Conservation (phyloP, 306 rosid species). For the Sphenostylis stenocarpa region DNA sequence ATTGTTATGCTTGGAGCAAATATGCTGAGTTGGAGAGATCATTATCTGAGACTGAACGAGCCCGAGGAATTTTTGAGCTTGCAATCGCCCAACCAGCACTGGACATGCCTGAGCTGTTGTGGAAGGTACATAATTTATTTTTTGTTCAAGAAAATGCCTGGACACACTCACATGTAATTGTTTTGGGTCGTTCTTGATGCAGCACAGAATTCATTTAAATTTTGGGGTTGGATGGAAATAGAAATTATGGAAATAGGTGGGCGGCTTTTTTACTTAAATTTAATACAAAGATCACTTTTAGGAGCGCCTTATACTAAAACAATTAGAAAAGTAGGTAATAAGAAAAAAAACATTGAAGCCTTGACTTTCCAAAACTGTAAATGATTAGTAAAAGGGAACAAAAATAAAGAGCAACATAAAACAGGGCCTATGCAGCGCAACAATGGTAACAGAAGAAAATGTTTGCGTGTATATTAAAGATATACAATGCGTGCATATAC, state of each 20-base stretch:
- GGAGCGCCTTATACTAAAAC: neutral
- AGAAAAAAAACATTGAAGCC: neutral
- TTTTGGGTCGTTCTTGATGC: neutral
- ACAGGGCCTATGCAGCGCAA: too few relatives aligned
- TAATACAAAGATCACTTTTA: neutral
- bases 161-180: neutral
- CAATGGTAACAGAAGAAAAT: too few relatives aligned
- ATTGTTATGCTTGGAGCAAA: constrained; percentile 96
- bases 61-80: constrained; percentile 86
- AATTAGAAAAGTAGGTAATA: neutral
- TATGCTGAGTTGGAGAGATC: constrained; percentile 88
- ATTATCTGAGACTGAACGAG: constrained; percentile 83
- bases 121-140: constrained; percentile 67
- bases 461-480: too few relatives aligned
- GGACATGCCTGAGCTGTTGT: constrained; percentile 91
- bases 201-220: neutral
- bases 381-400: neutral
- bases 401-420: too few relatives aligned
- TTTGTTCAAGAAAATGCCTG: neutral
- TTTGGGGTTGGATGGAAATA: neutral
- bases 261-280: neutral
- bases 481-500: too few relatives aligned
- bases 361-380: neutral
- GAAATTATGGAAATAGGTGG: neutral
- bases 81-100: constrained; percentile 92